Evolutionary conservation across 1,284 basidiomycete species (phyloP), one percentile per base, ranked within the genome.

Genomic region (Fomitopsis betulina): DNA sequence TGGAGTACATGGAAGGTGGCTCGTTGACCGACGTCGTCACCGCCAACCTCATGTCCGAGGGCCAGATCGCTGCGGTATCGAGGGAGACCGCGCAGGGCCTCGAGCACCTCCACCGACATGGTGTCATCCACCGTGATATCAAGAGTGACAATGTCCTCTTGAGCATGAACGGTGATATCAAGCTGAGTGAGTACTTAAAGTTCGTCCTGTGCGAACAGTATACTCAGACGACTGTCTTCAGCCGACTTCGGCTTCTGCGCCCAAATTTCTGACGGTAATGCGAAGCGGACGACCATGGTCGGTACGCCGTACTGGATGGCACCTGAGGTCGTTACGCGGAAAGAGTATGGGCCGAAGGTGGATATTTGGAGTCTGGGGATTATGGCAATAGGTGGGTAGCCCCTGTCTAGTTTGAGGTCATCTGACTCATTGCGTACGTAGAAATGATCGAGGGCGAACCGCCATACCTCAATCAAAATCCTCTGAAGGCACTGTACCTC

Each of bases 251-350:
- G 96, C 5, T 98, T 98, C 82, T 98, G 96, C 66, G 97, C 96
- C 0, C 93, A 97, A 75, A 96, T 98, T 59, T 94, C 94, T 27
- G 96, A 98, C 67, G 83, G 87, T 7, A 86, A 91, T 63, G 86
- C 95, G 5, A 98, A 98, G 79, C 89, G 96, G 35, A 98, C 95
- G 33, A 99, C 97, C n/a, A 98, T 99, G 96, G 96, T 98, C 50
- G 97, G 97, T 3, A 98, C 97, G 7, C 97, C 97, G 1, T 99
- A 98, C 72, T 99, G 96, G 96, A 99, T 99, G 96, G 96, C 97
- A 1, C 96, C 96, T 1, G 96, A 99, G 72, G 96, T 99, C 33
- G 96, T 99, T 59, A 97, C 94, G 21, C 86, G 96, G 58, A 98
- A 98, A 74, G 97, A 98, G 77, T 99, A 99, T 70, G 97, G 96